A percentile compares a stretch with the other conserved stretches of the same genome.
Evolutionary conservation across 306 rosid species (phyloP).

Genomic region (Dryas octopetala): DNA sequence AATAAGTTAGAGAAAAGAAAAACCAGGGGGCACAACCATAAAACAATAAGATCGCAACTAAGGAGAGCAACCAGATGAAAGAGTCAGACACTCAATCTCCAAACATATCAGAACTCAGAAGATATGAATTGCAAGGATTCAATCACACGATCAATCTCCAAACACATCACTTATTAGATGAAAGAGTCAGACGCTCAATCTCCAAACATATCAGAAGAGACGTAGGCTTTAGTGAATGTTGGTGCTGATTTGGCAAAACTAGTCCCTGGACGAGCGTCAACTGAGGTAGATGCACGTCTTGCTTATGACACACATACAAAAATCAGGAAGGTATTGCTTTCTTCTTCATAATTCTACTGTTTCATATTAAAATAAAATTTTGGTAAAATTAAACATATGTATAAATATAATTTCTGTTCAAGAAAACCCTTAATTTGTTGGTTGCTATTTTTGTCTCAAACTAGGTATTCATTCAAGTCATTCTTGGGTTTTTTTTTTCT

Average conservation of each 20-base stretch:
- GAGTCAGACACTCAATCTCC: too few species aligned
- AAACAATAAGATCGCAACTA: too few species aligned
- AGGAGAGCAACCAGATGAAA: too few species aligned
- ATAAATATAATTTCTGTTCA: background rate
- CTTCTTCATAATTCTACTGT: background rate
- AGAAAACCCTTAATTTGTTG: background rate
- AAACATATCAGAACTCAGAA: too few species aligned
- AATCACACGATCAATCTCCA: too few species aligned
- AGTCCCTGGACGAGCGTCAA: slow-evolving; percentile 96
- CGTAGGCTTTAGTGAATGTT: slow-evolving; percentile 86
- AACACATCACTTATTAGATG: too few species aligned
- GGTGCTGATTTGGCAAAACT: slow-evolving; percentile 79
- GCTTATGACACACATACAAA: slow-evolving; percentile 87
- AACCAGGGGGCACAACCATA: too few species aligned
- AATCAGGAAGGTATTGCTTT: slow-evolving; percentile 64
- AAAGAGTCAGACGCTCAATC: too few species aligned
- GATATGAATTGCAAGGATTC: too few species aligned
- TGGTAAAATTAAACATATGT: background rate
- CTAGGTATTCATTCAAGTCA: background rate
- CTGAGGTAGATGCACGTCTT: slow-evolving; percentile 95
- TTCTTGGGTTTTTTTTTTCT: background rate
- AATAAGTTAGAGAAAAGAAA: too few species aligned
- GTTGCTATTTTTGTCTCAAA: background rate
- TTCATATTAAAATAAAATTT: background rate
- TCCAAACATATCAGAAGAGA: background rate